Evolutionary conservation across 495 filamentous ascomycete species (phyloP).

Genomic region (Cenococcum geophilum): DNA sequence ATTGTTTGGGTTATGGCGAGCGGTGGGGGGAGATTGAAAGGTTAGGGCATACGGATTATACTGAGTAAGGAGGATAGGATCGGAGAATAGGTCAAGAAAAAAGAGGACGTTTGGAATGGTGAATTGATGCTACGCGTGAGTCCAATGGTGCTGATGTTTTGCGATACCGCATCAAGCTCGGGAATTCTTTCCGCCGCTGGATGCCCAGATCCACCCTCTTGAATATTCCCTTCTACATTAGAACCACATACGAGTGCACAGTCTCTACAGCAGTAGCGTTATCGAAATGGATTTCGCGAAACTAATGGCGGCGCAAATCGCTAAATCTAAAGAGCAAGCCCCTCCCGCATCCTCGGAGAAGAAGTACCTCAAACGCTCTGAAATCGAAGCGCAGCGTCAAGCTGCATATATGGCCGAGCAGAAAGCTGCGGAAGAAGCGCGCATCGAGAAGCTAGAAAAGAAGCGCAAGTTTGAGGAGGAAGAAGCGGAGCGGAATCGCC

Average conservation of each 20-base stretch:
- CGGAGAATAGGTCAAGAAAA: too few relatives aligned
- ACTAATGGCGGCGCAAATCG: constrained; percentile 83
- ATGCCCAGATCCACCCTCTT: too few relatives aligned
- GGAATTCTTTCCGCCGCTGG: too few relatives aligned
- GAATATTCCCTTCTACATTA: too few relatives aligned
- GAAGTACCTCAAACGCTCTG: constrained; percentile 82
- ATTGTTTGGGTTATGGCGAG: neutral
- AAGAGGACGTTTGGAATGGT: too few relatives aligned
- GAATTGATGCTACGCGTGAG: too few relatives aligned
- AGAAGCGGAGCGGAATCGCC: constrained; percentile 57
- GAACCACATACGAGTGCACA: too few relatives aligned
- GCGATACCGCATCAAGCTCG: too few relatives aligned
- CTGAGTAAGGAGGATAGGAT: neutral
- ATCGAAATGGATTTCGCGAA: constrained; percentile 82
- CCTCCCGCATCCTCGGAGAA: constrained; percentile 41
- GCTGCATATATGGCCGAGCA: constrained; percentile 79
- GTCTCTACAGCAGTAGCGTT: neutral
- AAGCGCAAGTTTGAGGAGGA: constrained; percentile 94
- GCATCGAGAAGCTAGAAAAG: constrained; percentile 56
- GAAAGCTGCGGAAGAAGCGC: constrained; percentile 57
- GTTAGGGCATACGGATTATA: too few relatives aligned
- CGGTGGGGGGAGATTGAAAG: too few relatives aligned
- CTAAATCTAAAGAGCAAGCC: constrained; percentile 56
- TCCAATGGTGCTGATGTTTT: too few relatives aligned
- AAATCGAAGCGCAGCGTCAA: constrained; percentile 75